Conservation (phyloP, 2,329 filamentous ascomycete genomes). For the Fusarium staphyleae region DNA sequence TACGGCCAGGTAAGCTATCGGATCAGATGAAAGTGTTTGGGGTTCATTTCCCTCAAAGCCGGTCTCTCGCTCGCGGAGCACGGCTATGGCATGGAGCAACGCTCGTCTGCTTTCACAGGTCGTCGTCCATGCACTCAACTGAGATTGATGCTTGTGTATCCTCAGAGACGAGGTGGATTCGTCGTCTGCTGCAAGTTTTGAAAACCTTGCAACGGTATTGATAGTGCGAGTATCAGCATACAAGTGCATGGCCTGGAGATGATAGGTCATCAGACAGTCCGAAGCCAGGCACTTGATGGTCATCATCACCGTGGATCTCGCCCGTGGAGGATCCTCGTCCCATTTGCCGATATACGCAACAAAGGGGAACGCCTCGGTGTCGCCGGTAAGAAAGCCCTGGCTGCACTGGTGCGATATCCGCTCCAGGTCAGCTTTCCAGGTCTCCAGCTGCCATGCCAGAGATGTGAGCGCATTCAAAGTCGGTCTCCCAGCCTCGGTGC, state of each 20-base stretch:
- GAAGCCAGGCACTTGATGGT: conserved; percentile 45
- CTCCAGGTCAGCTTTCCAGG: conserved; percentile 39
- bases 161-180: conserved; percentile 24
- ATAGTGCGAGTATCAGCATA: conserved; percentile 46
- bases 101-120: conserved; percentile 44
- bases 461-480: conserved; percentile 21
- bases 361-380: conserved; percentile 29
- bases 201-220: conserved; percentile 37
- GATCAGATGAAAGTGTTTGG: conserved; percentile 39
- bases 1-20: conserved; percentile 45
- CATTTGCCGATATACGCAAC: conserved; percentile 43
- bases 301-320: conserved; percentile 33
- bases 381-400: conserved; percentile 16
- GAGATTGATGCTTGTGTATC: conserved; percentile 32
- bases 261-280: conserved; percentile 47
- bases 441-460: conserved; percentile 39
- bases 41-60: conserved; percentile 27
- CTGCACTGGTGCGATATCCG: conserved; percentile 30
- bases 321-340: conserved; percentile 35
- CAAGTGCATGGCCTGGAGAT: conserved; percentile 48
- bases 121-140: conserved; percentile 42
- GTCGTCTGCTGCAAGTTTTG: conserved; percentile 8
- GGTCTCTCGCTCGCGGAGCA: conserved; percentile 42
- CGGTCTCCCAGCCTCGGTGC: conserved; percentile 14
- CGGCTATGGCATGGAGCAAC: conserved; percentile 45